Evolutionary conservation across 768 basidiomycete species (phyloP).

Genomic region (Mycena capillaripes): DNA sequence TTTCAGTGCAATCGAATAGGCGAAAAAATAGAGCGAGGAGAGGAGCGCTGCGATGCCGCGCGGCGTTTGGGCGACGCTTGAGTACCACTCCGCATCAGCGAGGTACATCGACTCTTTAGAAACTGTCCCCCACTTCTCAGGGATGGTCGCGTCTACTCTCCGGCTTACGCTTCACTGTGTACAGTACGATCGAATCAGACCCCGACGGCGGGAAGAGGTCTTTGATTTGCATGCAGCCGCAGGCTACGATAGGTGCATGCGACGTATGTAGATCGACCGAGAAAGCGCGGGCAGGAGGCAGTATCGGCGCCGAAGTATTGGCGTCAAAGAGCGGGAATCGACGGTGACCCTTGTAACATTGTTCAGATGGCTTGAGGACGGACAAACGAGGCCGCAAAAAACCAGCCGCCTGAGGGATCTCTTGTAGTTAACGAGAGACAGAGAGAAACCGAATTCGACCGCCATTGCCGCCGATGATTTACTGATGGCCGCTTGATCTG

Average conservation of each 20-base stretch:
- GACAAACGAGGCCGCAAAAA: no score
- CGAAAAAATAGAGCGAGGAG: constrained; percentile 45
- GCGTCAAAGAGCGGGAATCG: constrained; percentile 39
- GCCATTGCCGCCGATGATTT: no score
- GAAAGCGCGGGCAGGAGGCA: background rate
- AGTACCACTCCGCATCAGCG: constrained; percentile 39
- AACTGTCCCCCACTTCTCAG: constrained; percentile 20
- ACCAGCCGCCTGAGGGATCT: no score
- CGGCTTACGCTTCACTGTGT: constrained; percentile 38
- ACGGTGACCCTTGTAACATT: constrained; percentile 30
- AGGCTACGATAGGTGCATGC: constrained; percentile 39
- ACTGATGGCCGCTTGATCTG: no score
- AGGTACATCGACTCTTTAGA: constrained; percentile 41
- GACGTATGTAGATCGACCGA: constrained; percentile 45
- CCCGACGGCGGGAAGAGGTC: constrained; percentile 27
- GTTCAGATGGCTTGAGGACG: constrained; percentile 37
- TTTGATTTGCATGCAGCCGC: constrained; percentile 39
- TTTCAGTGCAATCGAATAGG: constrained; percentile 37
- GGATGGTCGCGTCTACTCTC: background rate
- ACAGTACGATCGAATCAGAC: constrained; percentile 29
- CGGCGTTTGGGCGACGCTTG: constrained; percentile 39
- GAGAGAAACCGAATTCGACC: no score
- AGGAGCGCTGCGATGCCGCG: constrained; percentile 48
- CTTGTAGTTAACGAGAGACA: no score
- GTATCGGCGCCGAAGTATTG: background rate